Percentiles rank a stretch among this genome's conserved stretches.
Conservation (phyloP, 1,284 basidiomycete species). For the Thecaphora thlaspeos region DNA sequence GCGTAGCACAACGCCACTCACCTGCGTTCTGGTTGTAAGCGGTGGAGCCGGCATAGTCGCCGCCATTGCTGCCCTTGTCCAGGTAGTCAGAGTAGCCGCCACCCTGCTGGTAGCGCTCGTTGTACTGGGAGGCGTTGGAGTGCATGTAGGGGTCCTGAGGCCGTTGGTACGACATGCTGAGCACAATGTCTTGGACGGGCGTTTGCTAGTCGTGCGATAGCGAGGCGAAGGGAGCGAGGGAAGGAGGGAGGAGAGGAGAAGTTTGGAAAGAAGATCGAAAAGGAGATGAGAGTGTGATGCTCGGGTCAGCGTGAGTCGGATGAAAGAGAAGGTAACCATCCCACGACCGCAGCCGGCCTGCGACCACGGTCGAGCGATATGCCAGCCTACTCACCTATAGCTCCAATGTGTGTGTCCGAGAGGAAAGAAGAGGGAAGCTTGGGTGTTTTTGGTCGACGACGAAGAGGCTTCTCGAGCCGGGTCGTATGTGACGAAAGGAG, state of each 20-base stretch:
- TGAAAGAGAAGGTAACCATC: too few species aligned
- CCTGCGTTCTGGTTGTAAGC: not conserved
- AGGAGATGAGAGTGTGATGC: not conserved
- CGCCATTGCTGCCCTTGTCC: slow-evolving; percentile 26
- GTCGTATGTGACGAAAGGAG: too few species aligned
- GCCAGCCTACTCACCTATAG: too few species aligned
- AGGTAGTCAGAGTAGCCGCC: slow-evolving; percentile 36
- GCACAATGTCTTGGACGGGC: too few species aligned
- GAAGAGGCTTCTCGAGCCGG: too few species aligned
- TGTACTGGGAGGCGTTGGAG: slow-evolving; percentile 53
- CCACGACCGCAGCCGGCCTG: too few species aligned
- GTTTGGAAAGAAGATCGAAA: not conserved
- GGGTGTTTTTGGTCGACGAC: too few species aligned
- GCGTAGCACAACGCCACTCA: too few species aligned
- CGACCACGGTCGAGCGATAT: too few species aligned
- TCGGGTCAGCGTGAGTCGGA: too few species aligned
- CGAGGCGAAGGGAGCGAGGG: not conserved
- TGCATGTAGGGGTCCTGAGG: slow-evolving; percentile 50
- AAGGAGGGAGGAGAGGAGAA: not conserved
- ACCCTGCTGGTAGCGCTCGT: slow-evolving; percentile 42
- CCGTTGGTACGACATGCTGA: slow-evolving; percentile 45
- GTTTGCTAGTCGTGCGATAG: not conserved
- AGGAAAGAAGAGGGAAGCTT: too few species aligned
- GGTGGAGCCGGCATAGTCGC: slow-evolving; percentile 10
- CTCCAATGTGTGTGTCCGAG: too few species aligned